Evolutionary conservation across 257 asterid genomes (phyloP).

Genomic region (Plectranthus barbatus): DNA sequence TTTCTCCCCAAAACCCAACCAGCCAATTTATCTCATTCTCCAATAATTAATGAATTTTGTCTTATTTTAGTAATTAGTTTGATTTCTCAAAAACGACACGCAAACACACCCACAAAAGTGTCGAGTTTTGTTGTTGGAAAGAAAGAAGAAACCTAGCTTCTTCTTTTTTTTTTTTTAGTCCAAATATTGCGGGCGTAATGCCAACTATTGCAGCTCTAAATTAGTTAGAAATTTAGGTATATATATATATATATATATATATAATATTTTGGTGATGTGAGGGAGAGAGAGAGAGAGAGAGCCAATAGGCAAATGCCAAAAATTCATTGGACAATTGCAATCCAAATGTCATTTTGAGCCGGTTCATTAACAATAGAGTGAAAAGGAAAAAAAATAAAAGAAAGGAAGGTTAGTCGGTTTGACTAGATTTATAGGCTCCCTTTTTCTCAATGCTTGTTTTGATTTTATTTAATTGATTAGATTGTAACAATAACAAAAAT

Average conservation of each 20-base stretch:
- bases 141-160: neutral
- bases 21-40: conserved; percentile 16
- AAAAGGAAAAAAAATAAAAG: too few species aligned
- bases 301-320: conserved; percentile 2
- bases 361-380: too few species aligned
- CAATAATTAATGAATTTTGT: neutral
- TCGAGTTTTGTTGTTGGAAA: neutral
- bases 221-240: neutral
- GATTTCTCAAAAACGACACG: neutral
- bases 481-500: too few species aligned
- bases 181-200: conserved; percentile 6
- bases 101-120: neutral
- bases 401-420: too few species aligned
- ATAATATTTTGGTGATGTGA: neutral
- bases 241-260: neutral
- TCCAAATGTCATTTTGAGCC: conserved; percentile 17
- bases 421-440: too few species aligned
- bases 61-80: neutral
- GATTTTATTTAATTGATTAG: too few species aligned
- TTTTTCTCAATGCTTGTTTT: too few species aligned
- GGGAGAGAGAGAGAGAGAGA: neutral
- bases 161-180: neutral
- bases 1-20: conserved; percentile 18
- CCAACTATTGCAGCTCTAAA: conserved; percentile 1
- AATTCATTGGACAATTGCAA: neutral